Evolutionary conservation across 176 grass and related monocot species (phyloP), one percentile per base, ranked within the genome.

Genomic region (Avena eriantha): DNA sequence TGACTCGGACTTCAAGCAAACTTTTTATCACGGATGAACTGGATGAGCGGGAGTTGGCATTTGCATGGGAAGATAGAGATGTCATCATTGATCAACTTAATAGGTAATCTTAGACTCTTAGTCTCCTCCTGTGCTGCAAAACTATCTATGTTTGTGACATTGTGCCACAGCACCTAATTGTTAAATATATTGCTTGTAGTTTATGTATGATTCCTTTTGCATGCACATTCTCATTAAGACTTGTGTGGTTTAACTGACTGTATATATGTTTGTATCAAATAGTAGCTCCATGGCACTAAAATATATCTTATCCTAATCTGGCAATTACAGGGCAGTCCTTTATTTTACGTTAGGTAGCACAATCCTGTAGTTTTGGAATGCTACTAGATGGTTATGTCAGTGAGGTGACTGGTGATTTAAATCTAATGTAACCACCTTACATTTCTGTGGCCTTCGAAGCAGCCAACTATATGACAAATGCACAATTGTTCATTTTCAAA

Each of bases 41-140:
- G 43, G 87, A 90, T 83, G 93, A 94, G 17, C 69, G 13, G 43
- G 90, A 92, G 66, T 85, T 92, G 74, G 81, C 39, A 29, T 92
- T 94, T 94, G 90, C 84, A 19, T 86, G 90, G 73, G 89, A 94
- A 83, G 90, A 89, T 58, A 90, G 88, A 88, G 90, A 87, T 45
- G 83, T 54, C 29, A 89, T 88, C 50, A 77, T 87, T 83, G 81
- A 89, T 71, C 92, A 90, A 75, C 73, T 89, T 82, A 89, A 69
- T 50, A 87, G 83, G 87, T 92, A 47, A 34, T 29, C 35, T 55
- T 23, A 36, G 15, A 17, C 17, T 76, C 10, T 53, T 29, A 35
- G 18, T 21, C n/a, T 76, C 15, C 39, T 80, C 18, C 41, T 59
- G 1, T 79, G 39, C 39, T 47, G 59, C 24, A 23, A 49, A 84